Evolutionary conservation across 108 stramenopile genomes (phyloP), one percentile per base, ranked within the genome.

Genomic region (Conticribra weissflogii): DNA sequence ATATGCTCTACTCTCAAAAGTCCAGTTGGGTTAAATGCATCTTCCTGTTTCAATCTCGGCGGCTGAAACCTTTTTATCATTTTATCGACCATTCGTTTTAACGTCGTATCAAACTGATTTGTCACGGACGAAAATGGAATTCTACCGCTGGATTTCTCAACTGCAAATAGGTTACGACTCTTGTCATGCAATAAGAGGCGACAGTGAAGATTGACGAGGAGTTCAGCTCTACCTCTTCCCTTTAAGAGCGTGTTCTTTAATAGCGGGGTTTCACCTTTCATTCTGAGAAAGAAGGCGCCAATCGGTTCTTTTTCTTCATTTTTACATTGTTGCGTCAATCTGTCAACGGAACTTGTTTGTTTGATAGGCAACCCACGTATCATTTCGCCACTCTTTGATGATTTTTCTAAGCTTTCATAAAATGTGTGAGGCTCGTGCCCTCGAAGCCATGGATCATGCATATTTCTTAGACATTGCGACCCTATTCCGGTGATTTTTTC

Each of bases 361-460:
- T n/a, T n/a, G 2, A 71, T 23, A 24, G 48, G 30, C 33, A 71
- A 59, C 22, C 58, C 47, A 27, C 59, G 69, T 60, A 61, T 2
- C 34, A 4, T 24, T 17, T 32, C 9, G 14, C 15, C 25, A 9
- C 49, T 18, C 2, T 15, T 36, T 34, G 12, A 21, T 0, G 48
- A 60, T 2, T 23, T 1, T 32, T 71, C 69, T 24, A 71, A 54
- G 50, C 59, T 60, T 24, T 51, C 59, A 24, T 59, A 71, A 34
- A 59, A 71, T 30, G 69, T 71, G 15, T 54, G 16, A 9, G 69
- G 69, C 28, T 71, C 69, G 17, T 71, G 69, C n/a, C 41, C 58
- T 60, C 69, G 59, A 15, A 71, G 46, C 69, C 69, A 60, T 29
- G 49, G 59, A 28, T 71, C 49, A 32, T 32, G 33, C 65, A 50